Conservation (phyloP, 176 grass and related monocot genomes). For the Pharus latifolius region DNA sequence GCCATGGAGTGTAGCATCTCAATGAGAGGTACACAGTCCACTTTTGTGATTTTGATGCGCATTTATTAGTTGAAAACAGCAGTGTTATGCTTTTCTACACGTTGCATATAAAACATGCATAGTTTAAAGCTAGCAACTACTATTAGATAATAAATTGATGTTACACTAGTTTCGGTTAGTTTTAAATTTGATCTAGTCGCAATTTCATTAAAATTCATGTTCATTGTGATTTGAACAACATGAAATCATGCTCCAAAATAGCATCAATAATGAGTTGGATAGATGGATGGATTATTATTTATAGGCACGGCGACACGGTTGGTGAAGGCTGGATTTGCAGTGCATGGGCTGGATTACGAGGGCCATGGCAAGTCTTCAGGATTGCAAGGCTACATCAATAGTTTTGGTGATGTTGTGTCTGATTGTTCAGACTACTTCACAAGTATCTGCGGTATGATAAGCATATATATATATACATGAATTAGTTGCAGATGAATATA, state of each 20-base stretch:
- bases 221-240: not conserved
- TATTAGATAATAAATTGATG: not conserved
- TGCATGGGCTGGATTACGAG: constrained; percentile 71
- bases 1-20: constrained; percentile 85
- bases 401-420: constrained; percentile 28
- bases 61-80: not conserved
- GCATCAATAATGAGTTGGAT: not conserved
- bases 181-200: not conserved
- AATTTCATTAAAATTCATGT: not conserved
- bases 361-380: constrained; percentile 68
- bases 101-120: not conserved
- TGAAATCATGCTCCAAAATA: not conserved
- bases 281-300: not conserved
- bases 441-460: constrained; percentile 40
- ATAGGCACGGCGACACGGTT: constrained; percentile 45
- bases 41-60: not conserved
- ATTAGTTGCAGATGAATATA: too few relatives aligned
- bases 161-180: too few relatives aligned
- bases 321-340: constrained; percentile 48
- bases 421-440: constrained; percentile 46
- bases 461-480: too few relatives aligned
- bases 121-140: not conserved
- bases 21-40: constrained; percentile 49
- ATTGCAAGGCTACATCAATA: constrained; percentile 58
- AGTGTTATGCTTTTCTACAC: not conserved